Evolutionary conservation across 225 moss, liverwort and hornwort species (phyloP), one percentile per base, ranked within the genome.

Genomic region (Bryum argenteum): DNA sequence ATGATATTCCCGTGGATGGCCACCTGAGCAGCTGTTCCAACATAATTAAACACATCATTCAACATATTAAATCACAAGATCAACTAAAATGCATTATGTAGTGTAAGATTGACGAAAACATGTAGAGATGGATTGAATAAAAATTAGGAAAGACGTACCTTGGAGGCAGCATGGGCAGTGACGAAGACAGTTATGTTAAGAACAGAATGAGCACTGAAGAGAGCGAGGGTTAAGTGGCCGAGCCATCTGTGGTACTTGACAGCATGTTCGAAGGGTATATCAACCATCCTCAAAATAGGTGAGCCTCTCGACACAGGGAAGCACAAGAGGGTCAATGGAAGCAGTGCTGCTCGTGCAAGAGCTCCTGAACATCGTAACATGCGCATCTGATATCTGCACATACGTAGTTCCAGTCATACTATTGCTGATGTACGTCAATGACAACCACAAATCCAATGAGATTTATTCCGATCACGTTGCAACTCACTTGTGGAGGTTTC

Each of bases 241-340:
- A 79, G 73, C 82, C 82, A 85, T 71, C 82, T 74, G 71, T 82
- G 85, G 61, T 82, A 82, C 56, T 73, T 82, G 54, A 85, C 65
- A 40, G 71, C 82, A 21, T 72, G 79, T 58, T 85, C 67, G 16
- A 85, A 80, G 22, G 85, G 82, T 28, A 85, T 38, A n/a, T 71
- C 71, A 37, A 85, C 55, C 65, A 68, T 22, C 64, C 85, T 70
- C 22, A 85, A 61, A 26, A 82, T 44, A 11, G 82, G 82, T 38
- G 85, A 85, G 58, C 82, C 82, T 64, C 82, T 74, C 5, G 82
- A 61, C 24, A 82, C 79, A 28, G 82, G 82, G 41, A 85, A 57
- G 33, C 73, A 79, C 48, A 82, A 71, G 67, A 85, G 79, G 8
- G 73, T 60, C 73, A 76, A 37, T 28, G 83, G 83, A 62, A 79